phyloP scores from a whole-genome alignment of 148 eudicot species.

The Gaultheria prostrata region DNA sequence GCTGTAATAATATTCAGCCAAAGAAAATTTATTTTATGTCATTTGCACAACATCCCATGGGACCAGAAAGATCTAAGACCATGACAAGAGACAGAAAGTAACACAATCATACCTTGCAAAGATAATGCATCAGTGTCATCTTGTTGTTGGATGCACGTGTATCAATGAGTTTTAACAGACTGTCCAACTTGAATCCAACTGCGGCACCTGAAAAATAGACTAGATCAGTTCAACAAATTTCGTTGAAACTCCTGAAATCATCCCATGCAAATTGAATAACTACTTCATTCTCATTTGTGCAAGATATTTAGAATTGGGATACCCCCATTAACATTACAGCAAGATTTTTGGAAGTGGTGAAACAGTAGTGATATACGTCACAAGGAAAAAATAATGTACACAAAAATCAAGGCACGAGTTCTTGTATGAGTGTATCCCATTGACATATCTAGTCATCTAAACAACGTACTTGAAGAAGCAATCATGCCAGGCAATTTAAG shows the following conservation, averaged over 20 bases:
- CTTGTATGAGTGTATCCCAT: neutral
- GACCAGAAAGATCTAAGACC: neutral
- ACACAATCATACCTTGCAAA: conserved; percentile 69
- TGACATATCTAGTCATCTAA: neutral
- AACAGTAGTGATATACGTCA: neutral
- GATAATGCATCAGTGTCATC: conserved; percentile 99
- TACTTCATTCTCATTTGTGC: neutral
- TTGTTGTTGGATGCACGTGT: conserved; percentile 89
- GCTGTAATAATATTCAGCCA: neutral
- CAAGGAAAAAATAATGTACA: neutral
- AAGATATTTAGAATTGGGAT: neutral
- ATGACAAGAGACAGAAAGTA: conserved; percentile 1
- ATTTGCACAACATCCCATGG: neutral
- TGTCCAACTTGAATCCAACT: conserved; percentile 93
- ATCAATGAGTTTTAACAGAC: conserved; percentile 88
- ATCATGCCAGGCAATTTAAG: neutral
- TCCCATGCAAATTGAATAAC: neutral
- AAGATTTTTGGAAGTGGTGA: neutral
- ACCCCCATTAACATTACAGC: neutral
- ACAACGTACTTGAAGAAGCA: neutral
- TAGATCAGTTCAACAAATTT: conserved; percentile 17
- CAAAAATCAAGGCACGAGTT: neutral
- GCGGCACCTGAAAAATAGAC: conserved; percentile 59
- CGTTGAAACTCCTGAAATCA: neutral
- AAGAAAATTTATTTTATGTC: neutral